Base-by-base conservation (phyloP, 495 filamentous ascomycete species). In the Amniculicola lignicola region DNA sequence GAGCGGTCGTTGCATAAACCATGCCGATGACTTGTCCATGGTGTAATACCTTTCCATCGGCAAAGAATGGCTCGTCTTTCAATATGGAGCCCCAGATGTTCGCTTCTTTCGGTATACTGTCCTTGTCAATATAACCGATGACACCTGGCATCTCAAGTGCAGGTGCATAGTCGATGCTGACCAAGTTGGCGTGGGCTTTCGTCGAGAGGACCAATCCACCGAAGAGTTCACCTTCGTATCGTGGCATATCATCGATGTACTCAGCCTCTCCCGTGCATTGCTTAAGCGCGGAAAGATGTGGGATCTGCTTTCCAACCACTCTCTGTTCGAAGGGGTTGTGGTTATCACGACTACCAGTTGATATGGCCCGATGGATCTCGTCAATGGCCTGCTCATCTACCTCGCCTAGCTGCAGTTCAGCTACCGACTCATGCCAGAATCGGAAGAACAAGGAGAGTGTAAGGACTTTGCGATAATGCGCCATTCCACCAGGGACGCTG, bases 361-460 rank as follows among this genome's bases (percentile, higher is more conserved):
- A 85, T n/a, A 85, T 79, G 0, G 68, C 73, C 50, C 82, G 68
- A 58, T 82, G 79, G 51, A 85, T 83, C 56, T 85, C 82, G 28
- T 70, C 73, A 52, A 82, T 74, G 3, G 77, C 68, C 28, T 82
- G 78, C 0, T 70, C 58, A 62, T 84, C 78, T 19, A 82, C 50
- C 4, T 72, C 73, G 7, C 74, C 66, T 14, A 85, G 51, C 15
- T 19, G 38, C 12, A 64, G 51, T 36, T 63, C 60, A 16, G 51
- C 37, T 14, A 46, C 40, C 9, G 56, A 59, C 41, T 64, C 61
- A 24, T 64, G 61, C 61, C 61, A 64, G 39, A 64, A 64, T n/a
- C 61, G 43, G 56, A 64, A 64, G 38, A 64, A 64, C 3, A 64
- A 25, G 4, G 61, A 64, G n/a, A 64, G 51, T 7, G 57, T 53